phyloP scores from a whole-genome alignment of 2,329 filamentous ascomycete genomes.

The Verticillium zaregamsianum region DNA sequence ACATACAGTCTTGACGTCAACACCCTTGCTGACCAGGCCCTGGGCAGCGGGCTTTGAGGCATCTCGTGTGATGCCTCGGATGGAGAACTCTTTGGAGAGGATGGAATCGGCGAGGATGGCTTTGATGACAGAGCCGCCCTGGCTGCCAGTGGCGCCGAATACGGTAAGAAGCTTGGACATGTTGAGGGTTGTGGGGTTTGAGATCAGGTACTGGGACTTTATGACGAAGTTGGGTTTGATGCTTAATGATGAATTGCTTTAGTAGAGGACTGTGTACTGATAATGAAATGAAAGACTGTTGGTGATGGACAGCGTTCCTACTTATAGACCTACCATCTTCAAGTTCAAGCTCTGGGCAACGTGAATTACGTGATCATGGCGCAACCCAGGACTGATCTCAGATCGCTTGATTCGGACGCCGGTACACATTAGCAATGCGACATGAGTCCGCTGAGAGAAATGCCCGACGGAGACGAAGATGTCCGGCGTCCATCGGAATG shows the following conservation, averaged over 20 bases:
- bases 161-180: constrained; percentile 28
- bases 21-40: constrained; percentile 32
- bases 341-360: too few relatives aligned
- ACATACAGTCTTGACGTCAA: constrained; percentile 36
- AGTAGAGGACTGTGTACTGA: too few relatives aligned
- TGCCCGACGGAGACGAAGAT: background rate
- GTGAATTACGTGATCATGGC: too few relatives aligned
- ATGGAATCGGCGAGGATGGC: constrained; percentile 40
- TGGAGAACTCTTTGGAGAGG: constrained; percentile 37
- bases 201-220: background rate
- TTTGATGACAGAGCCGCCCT: constrained; percentile 42
- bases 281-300: too few relatives aligned
- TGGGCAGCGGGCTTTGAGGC: constrained; percentile 32
- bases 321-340: too few relatives aligned
- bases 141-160: constrained; percentile 46
- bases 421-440: background rate
- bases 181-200: background rate
- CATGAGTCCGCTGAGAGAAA: background rate
- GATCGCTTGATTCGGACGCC: too few relatives aligned
- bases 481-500: background rate
- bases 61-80: constrained; percentile 45
- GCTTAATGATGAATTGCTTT: too few relatives aligned
- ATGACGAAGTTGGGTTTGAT: too few relatives aligned
- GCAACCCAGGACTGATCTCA: too few relatives aligned
- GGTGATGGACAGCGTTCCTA: too few relatives aligned